Conservation (phyloP, 495 filamentous ascomycete species). For the Daldinia concentrica region DNA sequence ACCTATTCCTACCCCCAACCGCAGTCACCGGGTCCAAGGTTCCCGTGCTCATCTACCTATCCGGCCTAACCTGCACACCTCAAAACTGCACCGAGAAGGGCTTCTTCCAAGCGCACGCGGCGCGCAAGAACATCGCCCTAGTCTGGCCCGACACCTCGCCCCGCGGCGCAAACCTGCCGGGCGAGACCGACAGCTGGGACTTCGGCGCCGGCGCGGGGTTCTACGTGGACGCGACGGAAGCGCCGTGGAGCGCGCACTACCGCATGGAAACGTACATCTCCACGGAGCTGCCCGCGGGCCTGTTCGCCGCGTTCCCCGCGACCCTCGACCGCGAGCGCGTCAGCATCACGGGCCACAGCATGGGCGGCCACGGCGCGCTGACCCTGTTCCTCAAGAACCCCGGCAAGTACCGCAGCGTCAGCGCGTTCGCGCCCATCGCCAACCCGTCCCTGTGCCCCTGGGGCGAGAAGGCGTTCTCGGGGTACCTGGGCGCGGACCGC, state of each 20-base stretch:
- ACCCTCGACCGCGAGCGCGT: conserved; percentile 73
- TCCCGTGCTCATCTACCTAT: conserved; percentile 93
- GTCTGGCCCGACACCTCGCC: conserved; percentile 96
- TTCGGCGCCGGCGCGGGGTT: conserved; percentile 93
- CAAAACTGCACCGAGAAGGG: conserved; percentile 98
- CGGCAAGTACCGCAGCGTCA: conserved; percentile 84
- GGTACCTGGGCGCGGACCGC: conserved; percentile 82
- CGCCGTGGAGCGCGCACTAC: conserved; percentile 78
- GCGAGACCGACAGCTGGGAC: conserved; percentile 86
- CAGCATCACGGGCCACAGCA: conserved; percentile 89
- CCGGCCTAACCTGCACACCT: conserved; percentile 92
- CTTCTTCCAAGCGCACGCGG: conserved; percentile 87
- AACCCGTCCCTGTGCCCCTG: conserved; percentile 89
- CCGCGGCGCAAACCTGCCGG: conserved; percentile 77
- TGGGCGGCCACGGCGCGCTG: conserved; percentile 96
- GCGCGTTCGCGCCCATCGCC: conserved; percentile 89
- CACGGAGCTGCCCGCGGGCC: conserved; percentile 80
- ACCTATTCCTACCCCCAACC: conserved; percentile 74
- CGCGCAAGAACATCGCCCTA: conserved; percentile 81
- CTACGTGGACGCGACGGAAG: conserved; percentile 88
- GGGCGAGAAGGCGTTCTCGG: conserved; percentile 94
- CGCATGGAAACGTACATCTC: conserved; percentile 94
- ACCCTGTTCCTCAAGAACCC: conserved; percentile 92
- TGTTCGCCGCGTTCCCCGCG: conserved; percentile 70
- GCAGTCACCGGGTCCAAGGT: conserved; percentile 61